Evolutionary conservation across 2,329 filamentous ascomycete genomes (phyloP), one percentile per base, ranked within the genome.

Genomic region (Exutisphaerella laricina): DNA sequence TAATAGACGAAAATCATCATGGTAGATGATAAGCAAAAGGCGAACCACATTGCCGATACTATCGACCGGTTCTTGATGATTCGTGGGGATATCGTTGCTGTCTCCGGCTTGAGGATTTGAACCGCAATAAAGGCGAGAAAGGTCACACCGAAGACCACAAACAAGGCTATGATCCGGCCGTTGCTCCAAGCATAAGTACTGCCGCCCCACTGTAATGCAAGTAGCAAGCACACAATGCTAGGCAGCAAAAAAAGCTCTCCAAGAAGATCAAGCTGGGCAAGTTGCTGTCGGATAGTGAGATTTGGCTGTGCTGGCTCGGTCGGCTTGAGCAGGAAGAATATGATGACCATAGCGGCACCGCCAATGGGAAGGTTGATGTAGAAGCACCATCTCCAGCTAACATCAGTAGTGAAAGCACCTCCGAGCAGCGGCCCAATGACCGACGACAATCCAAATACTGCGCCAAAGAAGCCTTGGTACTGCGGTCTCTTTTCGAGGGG

Each of bases 181-280:
- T 57, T 62, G 8, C 54, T 58, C 70, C 51, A 60, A 3, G 52
- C 55, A 41, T 71, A 71, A 44, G 63, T 69, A 43, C 60, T 63
- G 25, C 70, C 70, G 38, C 69, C 70, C 69, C 70, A 73, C 39
- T 72, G 68, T 2, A 74, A 60, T 18, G 71, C 71, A 23, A 74
- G 64, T 4, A 73, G 57, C 33, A 71, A 53, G 50, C 66, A 72
- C 40, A 73, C 61, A n/a, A 66, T 49, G 58, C 49, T 0, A 58
- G 58, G 73, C 0, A 66, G 45, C 2, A 71, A 48, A 17, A 71
- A 53, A n/a, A 60, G 49, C 0, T 60, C 58, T 1, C 73, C 74
- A 0, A 64, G 45, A 1, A 66, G 53, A 43, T 77, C 73, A 43
- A 76, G 62, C 20, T 73, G 66, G 4, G 30, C 0, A 64, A 51